These are phyloP conservation scores for Tylopilus sp. DNA, from an alignment of 768 basidiomycete genomes.

Conservation along the genomic window DNA sequence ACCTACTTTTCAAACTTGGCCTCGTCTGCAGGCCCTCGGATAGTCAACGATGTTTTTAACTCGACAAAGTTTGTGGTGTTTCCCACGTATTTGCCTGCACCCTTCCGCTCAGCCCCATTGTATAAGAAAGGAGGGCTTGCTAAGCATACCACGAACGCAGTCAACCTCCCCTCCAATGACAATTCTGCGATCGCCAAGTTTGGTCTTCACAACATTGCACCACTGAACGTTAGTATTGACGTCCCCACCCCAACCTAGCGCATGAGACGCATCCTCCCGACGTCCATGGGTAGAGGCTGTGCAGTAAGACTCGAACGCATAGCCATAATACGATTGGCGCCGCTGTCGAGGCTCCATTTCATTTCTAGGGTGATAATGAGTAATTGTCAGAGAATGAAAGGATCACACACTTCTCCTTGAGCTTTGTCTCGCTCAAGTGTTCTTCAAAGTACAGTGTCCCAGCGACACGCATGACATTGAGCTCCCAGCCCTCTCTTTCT, in stretches of 20 bases:
- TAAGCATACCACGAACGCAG: slow-evolving; percentile 66
- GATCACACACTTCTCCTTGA: slow-evolving; percentile 59
- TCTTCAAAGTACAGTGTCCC: slow-evolving; percentile 77
- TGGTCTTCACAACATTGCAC: slow-evolving; percentile 88
- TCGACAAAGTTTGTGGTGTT: slow-evolving; percentile 73
- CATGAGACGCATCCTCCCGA: slow-evolving; percentile 24
- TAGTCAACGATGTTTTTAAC: slow-evolving; percentile 79
- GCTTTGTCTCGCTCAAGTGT: slow-evolving; percentile 53
- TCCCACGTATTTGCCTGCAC: slow-evolving; percentile 57
- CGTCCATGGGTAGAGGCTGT: slow-evolving; percentile 41
- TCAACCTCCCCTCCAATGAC: slow-evolving; percentile 91
- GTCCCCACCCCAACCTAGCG: slow-evolving; percentile 66
- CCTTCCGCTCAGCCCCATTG: neutral
- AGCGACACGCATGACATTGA: slow-evolving; percentile 77
- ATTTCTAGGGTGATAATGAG: slow-evolving; percentile 42
- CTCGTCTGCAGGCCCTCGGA: slow-evolving; percentile 62
- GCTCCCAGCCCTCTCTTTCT: slow-evolving; percentile 70
- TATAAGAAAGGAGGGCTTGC: neutral
- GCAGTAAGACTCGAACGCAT: slow-evolving; percentile 88
- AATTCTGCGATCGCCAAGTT: slow-evolving; percentile 65
- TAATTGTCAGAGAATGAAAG: neutral
- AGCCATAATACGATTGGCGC: slow-evolving; percentile 75
- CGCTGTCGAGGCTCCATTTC: slow-evolving; percentile 62
- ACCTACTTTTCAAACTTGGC: slow-evolving; percentile 75
- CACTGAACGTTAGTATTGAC: slow-evolving; percentile 89